Evolutionary conservation across 2,329 filamentous ascomycete species (phyloP).

Genomic region (Lizonia empirigonia): DNA sequence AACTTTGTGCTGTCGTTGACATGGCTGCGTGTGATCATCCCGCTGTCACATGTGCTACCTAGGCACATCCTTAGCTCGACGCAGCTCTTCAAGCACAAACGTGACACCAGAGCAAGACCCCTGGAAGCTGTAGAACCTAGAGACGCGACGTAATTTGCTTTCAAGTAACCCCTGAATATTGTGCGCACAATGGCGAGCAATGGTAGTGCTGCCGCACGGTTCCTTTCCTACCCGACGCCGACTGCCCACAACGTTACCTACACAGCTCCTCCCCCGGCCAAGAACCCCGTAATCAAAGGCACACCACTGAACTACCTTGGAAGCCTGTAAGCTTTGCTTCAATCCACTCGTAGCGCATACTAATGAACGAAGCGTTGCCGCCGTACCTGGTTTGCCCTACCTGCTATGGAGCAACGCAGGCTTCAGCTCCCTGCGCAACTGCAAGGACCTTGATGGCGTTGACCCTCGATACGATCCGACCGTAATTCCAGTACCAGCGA

Average conservation of each 20-base stretch:
- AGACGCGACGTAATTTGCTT: too few species aligned
- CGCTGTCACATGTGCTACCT: conserved; percentile 8
- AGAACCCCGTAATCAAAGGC: conserved; percentile 74
- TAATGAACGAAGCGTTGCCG: conserved; percentile 59
- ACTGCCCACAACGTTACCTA: conserved; percentile 42
- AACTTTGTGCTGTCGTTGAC: neutral
- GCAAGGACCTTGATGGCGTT: conserved; percentile 61
- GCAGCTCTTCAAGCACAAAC: neutral
- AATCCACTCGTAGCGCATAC: conserved; percentile 14
- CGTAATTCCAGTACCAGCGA: conserved; percentile 55
- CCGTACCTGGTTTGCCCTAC: conserved; percentile 65
- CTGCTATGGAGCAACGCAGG: conserved; percentile 75
- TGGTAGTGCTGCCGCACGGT: conserved; percentile 25
- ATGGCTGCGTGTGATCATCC: neutral
- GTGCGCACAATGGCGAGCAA: conserved; percentile 28
- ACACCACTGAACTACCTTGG: conserved; percentile 65
- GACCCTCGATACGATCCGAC: conserved; percentile 62
- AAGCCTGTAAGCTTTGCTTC: conserved; percentile 58
- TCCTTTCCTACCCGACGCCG: conserved; percentile 46
- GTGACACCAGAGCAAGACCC: neutral
- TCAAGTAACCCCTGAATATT: too few species aligned
- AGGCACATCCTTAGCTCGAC: neutral
- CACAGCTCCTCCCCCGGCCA: conserved; percentile 43
- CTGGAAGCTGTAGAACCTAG: neutral
- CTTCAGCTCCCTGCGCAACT: conserved; percentile 63